Conservation (phyloP, 805 yeast genomes). For the Yamadazyma kitorensis region DNA sequence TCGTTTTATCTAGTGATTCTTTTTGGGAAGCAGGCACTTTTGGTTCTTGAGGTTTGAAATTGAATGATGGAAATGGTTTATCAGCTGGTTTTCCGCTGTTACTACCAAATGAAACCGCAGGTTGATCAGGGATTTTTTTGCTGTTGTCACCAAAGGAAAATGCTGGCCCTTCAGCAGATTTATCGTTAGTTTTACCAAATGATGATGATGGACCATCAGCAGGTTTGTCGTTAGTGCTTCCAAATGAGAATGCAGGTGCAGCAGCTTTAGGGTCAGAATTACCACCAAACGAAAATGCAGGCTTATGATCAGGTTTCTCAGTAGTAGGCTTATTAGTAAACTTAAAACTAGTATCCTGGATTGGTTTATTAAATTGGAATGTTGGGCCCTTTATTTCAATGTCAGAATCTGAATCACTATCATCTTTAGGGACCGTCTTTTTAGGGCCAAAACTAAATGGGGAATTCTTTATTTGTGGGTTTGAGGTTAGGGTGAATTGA, state of each 20-base stretch:
- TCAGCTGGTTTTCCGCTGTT: constrained; percentile 15
- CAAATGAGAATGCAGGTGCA: constrained; percentile 20
- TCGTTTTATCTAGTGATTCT: constrained; percentile 10
- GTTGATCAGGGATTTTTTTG: constrained; percentile 1
- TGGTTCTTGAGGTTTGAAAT: constrained; percentile 1
- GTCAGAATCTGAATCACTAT: constrained; percentile 44
- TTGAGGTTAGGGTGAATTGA: constrained; percentile 25
- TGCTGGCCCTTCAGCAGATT: constrained; percentile 11
- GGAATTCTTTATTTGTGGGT: constrained; percentile 31
- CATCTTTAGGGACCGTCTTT: constrained; percentile 19
- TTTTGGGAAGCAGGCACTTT: background rate
- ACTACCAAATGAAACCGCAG: constrained; percentile 18
- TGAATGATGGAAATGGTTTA: constrained; percentile 14
- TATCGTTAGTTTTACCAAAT: constrained; percentile 10
- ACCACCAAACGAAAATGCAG: background rate
- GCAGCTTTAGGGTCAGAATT: constrained; percentile 4
- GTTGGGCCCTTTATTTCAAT: constrained; percentile 72
- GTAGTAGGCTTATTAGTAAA: constrained; percentile 6
- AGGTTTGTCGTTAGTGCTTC: constrained; percentile 7
- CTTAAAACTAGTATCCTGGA: constrained; percentile 34
- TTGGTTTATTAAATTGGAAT: constrained; percentile 45
- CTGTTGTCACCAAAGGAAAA: constrained; percentile 14
- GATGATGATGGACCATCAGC: constrained; percentile 21
- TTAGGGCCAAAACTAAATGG: constrained; percentile 39
- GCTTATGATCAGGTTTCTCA: background rate